Percentiles rank a stretch among this genome's conserved stretches.
These are phyloP conservation scores for Ophiostoma tasmaniense DNA, from an alignment of 2,329 filamentous ascomycete species.

Conservation along the genomic window DNA sequence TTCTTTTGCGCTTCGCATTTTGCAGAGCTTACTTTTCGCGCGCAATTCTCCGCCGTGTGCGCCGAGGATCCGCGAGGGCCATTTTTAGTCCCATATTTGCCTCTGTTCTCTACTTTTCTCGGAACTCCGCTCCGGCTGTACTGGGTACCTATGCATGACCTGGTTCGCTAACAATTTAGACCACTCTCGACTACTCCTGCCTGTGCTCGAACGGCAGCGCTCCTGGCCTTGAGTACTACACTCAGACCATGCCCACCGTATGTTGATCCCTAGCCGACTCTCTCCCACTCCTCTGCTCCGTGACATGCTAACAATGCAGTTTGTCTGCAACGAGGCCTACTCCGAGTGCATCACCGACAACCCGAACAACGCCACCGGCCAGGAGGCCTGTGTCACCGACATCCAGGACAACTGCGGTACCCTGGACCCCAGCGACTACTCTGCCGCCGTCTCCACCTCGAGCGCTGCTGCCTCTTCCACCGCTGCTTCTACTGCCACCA, in stretches of 20 bases:
- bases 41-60: not conserved
- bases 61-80: not conserved
- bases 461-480: slow-evolving; percentile 22
- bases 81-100: not conserved
- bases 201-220: slow-evolving; percentile 41
- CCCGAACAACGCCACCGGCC: slow-evolving; percentile 30
- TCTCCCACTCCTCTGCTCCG: not conserved
- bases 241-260: slow-evolving; percentile 41
- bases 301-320: slow-evolving; percentile 26
- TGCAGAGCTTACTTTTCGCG: not conserved
- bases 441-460: not conserved
- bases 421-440: slow-evolving; percentile 31
- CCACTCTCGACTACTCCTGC: slow-evolving; percentile 40
- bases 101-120: not conserved
- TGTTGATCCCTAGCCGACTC: slow-evolving; percentile 14
- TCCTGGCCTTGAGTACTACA: slow-evolving; percentile 46
- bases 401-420: slow-evolving; percentile 42
- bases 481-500: not conserved
- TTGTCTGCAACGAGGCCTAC: slow-evolving; percentile 44
- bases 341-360: slow-evolving; percentile 38
- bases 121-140: not conserved
- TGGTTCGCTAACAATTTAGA: slow-evolving; percentile 25
- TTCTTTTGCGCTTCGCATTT: not conserved
- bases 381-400: slow-evolving; percentile 34
- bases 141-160: not conserved